Conservation (phyloP, 2,329 filamentous ascomycete species). For the Colletotrichum sp. region DNA sequence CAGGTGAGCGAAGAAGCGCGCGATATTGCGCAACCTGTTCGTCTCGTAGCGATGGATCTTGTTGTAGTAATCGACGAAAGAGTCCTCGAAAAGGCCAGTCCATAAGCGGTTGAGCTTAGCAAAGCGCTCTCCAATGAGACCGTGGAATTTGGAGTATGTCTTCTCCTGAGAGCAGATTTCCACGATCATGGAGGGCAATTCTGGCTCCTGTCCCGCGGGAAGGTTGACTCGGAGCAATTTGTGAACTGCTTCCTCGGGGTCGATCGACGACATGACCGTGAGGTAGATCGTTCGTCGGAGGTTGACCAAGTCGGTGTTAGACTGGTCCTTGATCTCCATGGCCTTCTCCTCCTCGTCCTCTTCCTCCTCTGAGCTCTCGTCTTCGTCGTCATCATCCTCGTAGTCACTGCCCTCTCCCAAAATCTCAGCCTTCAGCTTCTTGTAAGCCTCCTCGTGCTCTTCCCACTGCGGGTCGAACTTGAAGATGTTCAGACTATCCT, state of each 20-base stretch:
- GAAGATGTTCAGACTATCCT: constrained; percentile 93
- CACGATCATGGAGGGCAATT: constrained; percentile 95
- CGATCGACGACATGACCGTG: constrained; percentile 95
- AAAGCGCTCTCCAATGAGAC: constrained; percentile 91
- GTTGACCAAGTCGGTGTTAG: constrained; percentile 93
- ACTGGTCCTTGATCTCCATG: constrained; percentile 97
- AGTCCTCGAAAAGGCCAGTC: constrained; percentile 89
- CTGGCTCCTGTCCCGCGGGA: constrained; percentile 83
- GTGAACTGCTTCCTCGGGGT: constrained; percentile 96
- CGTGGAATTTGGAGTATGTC: constrained; percentile 97
- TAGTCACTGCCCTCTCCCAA: constrained; percentile 90
- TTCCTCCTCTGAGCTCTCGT: constrained; percentile 69
- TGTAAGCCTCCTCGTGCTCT: constrained; percentile 88
- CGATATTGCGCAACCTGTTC: constrained; percentile 92
- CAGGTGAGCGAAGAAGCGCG: constrained; percentile 91
- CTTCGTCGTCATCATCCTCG: constrained; percentile 67
- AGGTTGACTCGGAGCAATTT: constrained; percentile 95
- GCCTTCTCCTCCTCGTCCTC: constrained; percentile 81
- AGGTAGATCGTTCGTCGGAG: constrained; percentile 93
- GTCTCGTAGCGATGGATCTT: constrained; percentile 98
- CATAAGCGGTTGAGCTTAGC: constrained; percentile 95
- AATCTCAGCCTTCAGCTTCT: constrained; percentile 90
- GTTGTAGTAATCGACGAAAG: constrained; percentile 93
- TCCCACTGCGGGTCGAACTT: constrained; percentile 92
- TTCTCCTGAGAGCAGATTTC: constrained; percentile 97